phyloP scores from a whole-genome alignment of 306 rosid genomes.

The Cucumis cinereus region DNA sequence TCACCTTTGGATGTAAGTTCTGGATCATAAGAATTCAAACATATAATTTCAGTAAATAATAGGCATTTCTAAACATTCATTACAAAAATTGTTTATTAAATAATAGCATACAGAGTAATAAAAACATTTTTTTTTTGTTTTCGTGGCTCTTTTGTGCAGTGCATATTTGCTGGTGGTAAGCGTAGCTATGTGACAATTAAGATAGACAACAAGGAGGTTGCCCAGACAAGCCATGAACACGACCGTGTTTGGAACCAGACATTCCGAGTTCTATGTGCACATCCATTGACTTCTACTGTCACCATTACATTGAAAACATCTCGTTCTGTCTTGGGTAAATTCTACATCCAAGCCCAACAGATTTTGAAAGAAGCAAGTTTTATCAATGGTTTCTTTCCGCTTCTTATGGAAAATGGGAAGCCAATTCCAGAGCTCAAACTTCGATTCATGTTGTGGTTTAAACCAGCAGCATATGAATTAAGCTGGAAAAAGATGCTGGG shows the following conservation, averaged over 20 bases:
- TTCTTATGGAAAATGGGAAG: slow-evolving; percentile 60
- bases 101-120: too few species aligned
- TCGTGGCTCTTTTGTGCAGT: slow-evolving; percentile 26
- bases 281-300: slow-evolving; percentile 42
- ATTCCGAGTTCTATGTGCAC: slow-evolving; percentile 69
- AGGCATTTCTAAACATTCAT: not conserved
- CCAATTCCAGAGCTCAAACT: slow-evolving; percentile 45
- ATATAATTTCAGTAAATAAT: not conserved
- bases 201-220: slow-evolving; percentile 45
- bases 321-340: slow-evolving; percentile 51
- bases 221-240: slow-evolving; percentile 37
- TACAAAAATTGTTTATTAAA: not conserved
- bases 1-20: slow-evolving; percentile 63
- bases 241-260: slow-evolving; percentile 90
- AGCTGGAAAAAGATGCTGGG: slow-evolving; percentile 46
- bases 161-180: slow-evolving; percentile 46
- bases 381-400: slow-evolving; percentile 59
- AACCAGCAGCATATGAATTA: slow-evolving; percentile 53
- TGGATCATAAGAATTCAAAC: not conserved
- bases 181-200: slow-evolving; percentile 59
- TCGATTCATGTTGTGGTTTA: slow-evolving; percentile 73
- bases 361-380: slow-evolving; percentile 46
- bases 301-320: slow-evolving; percentile 56
- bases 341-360: slow-evolving; percentile 43
- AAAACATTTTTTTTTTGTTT: not conserved